phyloP scores from a whole-genome alignment of 208 protist species.

The Wallacemonas rigidus region DNA sequence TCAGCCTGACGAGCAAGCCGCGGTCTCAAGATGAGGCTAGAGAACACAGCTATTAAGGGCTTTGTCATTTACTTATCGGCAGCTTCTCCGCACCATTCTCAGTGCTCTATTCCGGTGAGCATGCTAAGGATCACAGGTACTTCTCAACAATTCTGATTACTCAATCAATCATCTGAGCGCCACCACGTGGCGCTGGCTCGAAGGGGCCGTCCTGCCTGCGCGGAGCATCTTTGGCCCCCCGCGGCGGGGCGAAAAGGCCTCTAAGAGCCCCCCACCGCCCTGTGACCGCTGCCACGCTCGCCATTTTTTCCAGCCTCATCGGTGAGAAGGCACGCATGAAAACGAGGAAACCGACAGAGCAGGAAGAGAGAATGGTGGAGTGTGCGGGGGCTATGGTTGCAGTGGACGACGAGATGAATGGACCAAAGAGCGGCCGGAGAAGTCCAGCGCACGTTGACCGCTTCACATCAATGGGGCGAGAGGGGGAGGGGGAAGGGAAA shows the following conservation, averaged over 20 bases:
- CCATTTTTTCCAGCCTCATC: neutral
- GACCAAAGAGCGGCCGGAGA: no score
- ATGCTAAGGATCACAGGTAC: constrained; percentile 18
- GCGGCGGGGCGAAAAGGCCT: neutral
- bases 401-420: no score
- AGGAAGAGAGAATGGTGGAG: neutral
- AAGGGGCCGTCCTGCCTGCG: no score
- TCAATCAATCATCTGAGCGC: no score
- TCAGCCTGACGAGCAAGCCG: neutral
- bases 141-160: neutral
- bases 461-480: no score
- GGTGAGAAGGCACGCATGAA: neutral
- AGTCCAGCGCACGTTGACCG: no score
- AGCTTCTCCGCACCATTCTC: neutral
- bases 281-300: constrained; percentile 12
- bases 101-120: neutral
- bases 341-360: neutral
- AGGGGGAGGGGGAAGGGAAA: no score
- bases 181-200: no score
- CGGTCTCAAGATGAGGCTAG: neutral
- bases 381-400: no score
- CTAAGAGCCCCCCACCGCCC: neutral
- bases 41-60: no score
- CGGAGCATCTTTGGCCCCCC: no score
- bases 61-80: neutral